Percentiles rank a stretch among this genome's conserved stretches.
These are phyloP conservation scores for Knufia fluminis DNA, from an alignment of 2,329 filamentous ascomycete genomes.

Conservation along the genomic window DNA sequence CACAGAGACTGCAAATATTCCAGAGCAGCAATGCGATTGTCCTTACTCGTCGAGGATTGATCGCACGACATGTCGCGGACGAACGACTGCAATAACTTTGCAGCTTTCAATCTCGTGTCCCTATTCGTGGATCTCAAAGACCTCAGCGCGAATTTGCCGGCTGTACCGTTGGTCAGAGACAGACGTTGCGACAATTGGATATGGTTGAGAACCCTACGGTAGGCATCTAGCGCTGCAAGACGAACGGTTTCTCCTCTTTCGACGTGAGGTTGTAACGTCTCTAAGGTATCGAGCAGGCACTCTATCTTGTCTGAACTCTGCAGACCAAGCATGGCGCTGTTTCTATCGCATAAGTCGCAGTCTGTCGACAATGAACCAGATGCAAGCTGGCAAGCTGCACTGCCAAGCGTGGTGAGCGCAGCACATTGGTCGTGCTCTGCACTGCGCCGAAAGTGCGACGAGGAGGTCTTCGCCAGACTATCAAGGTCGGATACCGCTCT, in stretches of 20 bases:
- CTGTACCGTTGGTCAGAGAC: slow-evolving; percentile 55
- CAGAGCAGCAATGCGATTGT: slow-evolving; percentile 62
- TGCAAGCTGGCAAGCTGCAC: slow-evolving; percentile 44
- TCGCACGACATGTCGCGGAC: slow-evolving; percentile 39
- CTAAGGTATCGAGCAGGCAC: slow-evolving; percentile 35
- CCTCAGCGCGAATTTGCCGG: slow-evolving; percentile 73
- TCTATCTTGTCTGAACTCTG: slow-evolving; percentile 21
- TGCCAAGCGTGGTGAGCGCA: slow-evolving; percentile 47
- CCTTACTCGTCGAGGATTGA: slow-evolving; percentile 40
- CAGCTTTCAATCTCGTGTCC: slow-evolving; percentile 74
- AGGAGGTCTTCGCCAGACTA: slow-evolving; percentile 36
- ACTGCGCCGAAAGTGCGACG: slow-evolving; percentile 37
- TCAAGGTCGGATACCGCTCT: slow-evolving; percentile 29
- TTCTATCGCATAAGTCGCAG: slow-evolving; percentile 32
- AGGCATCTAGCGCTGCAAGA: slow-evolving; percentile 60
- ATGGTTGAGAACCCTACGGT: slow-evolving; percentile 63
- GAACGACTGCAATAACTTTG: slow-evolving; percentile 59
- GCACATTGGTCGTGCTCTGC: slow-evolving; percentile 44
- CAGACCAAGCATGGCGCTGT: slow-evolving; percentile 14
- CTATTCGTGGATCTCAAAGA: slow-evolving; percentile 74
- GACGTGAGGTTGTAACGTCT: slow-evolving; percentile 33
- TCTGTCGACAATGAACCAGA: slow-evolving; percentile 3
- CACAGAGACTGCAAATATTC: slow-evolving; percentile 64
- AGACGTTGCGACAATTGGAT: slow-evolving; percentile 50
- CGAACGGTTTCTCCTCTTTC: slow-evolving; percentile 50